Evolutionary conservation across 2,329 filamentous ascomycete species (phyloP), one percentile per base, ranked within the genome.

Genomic region (Apiospora malaysiana): DNA sequence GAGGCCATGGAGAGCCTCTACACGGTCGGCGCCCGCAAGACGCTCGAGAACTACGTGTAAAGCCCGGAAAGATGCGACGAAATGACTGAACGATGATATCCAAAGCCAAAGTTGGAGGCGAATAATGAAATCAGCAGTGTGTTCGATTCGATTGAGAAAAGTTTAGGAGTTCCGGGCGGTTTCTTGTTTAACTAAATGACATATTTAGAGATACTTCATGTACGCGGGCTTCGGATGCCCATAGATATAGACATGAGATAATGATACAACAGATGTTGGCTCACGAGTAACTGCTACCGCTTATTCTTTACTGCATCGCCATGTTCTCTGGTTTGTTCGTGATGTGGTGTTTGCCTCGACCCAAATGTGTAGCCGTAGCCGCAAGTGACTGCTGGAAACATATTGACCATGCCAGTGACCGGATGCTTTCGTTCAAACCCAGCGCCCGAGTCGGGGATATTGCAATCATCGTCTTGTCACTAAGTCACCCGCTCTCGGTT

Each of bases 21-120:
- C 70, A 78, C 80, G 74, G 85, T 87, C 65, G 86, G 86, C 40
- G 80, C 86, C 43, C 76, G 86, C 79, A 84, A 83, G 70, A 86
- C 85, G 1, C 77, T 88, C 69, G 81, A 84, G 73, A 85, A 87
- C 80, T 86, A 86, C 74, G 78, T 49, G 25, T 68, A 27, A 68
- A 21, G 9, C 9, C 21, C 8, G 12, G 9, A 21, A 56, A 4
- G 18, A 21, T 25, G 25, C 12, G 25, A 56, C 7, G 49, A 56
- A 56, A 8, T 37, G 23, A 27, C 9, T 47, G 46, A 6, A 21
- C 10, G 47, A 32, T 59, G 42, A 45, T 45, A 45, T 45, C 42
- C 42, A 45, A 45, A 45, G 42, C 10, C 42, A 45, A 32, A 32
- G 42, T 2, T 18, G 42, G 12, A 14, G 40, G 40, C 40, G 12